phyloP scores from a whole-genome alignment of 108 stramenopile genomes.

The Cylindrotheca closterium region DNA sequence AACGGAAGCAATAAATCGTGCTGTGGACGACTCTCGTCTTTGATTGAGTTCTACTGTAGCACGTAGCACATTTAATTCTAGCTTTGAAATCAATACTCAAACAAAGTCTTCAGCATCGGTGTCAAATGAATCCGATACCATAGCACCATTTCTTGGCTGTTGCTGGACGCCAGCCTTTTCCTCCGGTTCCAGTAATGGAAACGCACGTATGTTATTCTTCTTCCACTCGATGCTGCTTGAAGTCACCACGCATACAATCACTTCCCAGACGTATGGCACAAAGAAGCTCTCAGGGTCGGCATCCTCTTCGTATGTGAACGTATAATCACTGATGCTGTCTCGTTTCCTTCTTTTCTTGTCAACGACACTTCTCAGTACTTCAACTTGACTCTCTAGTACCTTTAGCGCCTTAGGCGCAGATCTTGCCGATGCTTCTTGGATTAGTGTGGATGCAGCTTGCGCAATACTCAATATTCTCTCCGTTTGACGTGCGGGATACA shows the following conservation, averaged over 20 bases:
- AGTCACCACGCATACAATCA: conserved; percentile 62
- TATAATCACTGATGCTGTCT: conserved; percentile 44
- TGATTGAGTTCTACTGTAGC: too few relatives aligned
- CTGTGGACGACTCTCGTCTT: too few relatives aligned
- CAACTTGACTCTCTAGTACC: conserved; percentile 36
- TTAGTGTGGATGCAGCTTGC: conserved; percentile 33
- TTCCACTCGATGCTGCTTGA: conserved; percentile 67
- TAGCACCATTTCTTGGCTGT: conserved; percentile 21
- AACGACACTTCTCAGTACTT: conserved; percentile 26
- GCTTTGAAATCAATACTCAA: too few relatives aligned
- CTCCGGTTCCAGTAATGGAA: conserved; percentile 47
- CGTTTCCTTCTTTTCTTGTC: conserved; percentile 24
- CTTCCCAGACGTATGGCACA: conserved; percentile 78
- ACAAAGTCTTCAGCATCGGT: not conserved
- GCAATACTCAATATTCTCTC: conserved; percentile 44
- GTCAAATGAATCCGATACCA: too few relatives aligned
- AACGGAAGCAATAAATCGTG: too few relatives aligned
- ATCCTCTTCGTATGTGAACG: conserved; percentile 84
- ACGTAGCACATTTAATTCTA: too few relatives aligned
- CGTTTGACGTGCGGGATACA: conserved; percentile 28
- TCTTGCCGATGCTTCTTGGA: conserved; percentile 50
- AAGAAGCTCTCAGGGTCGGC: conserved; percentile 81
- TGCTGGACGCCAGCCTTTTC: too few relatives aligned
- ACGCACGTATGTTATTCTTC: conserved; percentile 57
- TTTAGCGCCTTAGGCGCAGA: conserved; percentile 61